Evolutionary conservation across 306 rosid genomes (phyloP).

Genomic region (Ochetophila trinervis): DNA sequence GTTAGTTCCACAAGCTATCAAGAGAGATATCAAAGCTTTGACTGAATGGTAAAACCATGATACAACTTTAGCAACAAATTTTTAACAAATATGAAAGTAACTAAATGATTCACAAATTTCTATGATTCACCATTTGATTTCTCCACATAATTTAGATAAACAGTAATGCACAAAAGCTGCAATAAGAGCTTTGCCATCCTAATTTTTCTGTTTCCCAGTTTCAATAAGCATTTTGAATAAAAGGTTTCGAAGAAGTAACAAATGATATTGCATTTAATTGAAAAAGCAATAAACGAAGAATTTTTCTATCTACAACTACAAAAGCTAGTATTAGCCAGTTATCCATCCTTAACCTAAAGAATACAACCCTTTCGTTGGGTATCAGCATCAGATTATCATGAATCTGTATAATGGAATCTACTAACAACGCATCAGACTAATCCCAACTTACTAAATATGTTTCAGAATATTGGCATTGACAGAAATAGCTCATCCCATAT

Average conservation of each 20-base stretch:
- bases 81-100: too few relatives aligned
- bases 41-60: too few relatives aligned
- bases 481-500: neutral
- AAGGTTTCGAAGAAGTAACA: neutral
- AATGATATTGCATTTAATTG: neutral
- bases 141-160: too few relatives aligned
- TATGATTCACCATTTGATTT: too few relatives aligned
- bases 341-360: neutral
- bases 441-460: neutral
- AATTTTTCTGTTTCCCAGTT: neutral
- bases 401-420: neutral
- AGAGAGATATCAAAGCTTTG: too few relatives aligned
- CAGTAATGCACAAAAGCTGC: too few relatives aligned
- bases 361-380: neutral
- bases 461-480: neutral
- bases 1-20: too few relatives aligned
- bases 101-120: too few relatives aligned
- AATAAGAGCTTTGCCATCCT: neutral
- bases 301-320: neutral
- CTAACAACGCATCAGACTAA: neutral
- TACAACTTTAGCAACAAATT: too few relatives aligned
- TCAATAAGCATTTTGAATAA: neutral
- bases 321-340: neutral
- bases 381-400: neutral
- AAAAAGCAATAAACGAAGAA: neutral